Conservation (phyloP, 2,329 filamentous ascomycete species). For the Epichloe gansuensis region DNA sequence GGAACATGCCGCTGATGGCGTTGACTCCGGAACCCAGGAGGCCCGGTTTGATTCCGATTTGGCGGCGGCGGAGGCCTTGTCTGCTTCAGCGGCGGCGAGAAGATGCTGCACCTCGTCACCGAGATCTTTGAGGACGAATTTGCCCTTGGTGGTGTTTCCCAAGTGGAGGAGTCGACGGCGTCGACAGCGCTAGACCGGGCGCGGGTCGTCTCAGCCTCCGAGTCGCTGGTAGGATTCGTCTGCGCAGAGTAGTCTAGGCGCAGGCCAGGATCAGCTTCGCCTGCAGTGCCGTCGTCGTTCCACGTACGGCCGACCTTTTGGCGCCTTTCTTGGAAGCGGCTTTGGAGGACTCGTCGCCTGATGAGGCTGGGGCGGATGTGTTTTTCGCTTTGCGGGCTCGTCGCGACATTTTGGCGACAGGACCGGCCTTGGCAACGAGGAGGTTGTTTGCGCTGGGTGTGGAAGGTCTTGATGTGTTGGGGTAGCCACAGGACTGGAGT, state of each 20-base stretch:
- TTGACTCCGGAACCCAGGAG: constrained; percentile 70
- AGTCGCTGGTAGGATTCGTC: constrained; percentile 39
- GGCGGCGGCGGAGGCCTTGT: constrained; percentile 34
- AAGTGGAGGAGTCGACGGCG: constrained; percentile 63
- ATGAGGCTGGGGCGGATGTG: constrained; percentile 56
- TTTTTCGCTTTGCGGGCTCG: constrained; percentile 62
- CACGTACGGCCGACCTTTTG: constrained; percentile 79
- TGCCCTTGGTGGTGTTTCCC: constrained; percentile 77
- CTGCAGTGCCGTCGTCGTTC: constrained; percentile 79
- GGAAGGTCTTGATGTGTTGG: constrained; percentile 65
- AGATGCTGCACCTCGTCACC: constrained; percentile 91
- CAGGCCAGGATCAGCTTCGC: constrained; percentile 61
- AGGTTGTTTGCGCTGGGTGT: constrained; percentile 56
- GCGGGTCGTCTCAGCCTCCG: constrained; percentile 32
- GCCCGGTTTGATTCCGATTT: constrained; percentile 42
- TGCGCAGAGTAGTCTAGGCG: constrained; percentile 82
- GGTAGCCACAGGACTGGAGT: constrained; percentile 57
- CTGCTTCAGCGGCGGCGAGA: constrained; percentile 64
- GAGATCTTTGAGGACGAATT: constrained; percentile 87
- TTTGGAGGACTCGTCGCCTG: constrained; percentile 65
- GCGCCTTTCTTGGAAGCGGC: constrained; percentile 31
- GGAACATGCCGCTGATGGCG: constrained; percentile 78
- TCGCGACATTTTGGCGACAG: constrained; percentile 65
- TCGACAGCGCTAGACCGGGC: constrained; percentile 52
- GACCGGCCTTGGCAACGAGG: constrained; percentile 61